Evolutionary conservation across 1,284 basidiomycete genomes (phyloP), one percentile per base, ranked within the genome.

Genomic region (Filobasidium uniguttulatum): DNA sequence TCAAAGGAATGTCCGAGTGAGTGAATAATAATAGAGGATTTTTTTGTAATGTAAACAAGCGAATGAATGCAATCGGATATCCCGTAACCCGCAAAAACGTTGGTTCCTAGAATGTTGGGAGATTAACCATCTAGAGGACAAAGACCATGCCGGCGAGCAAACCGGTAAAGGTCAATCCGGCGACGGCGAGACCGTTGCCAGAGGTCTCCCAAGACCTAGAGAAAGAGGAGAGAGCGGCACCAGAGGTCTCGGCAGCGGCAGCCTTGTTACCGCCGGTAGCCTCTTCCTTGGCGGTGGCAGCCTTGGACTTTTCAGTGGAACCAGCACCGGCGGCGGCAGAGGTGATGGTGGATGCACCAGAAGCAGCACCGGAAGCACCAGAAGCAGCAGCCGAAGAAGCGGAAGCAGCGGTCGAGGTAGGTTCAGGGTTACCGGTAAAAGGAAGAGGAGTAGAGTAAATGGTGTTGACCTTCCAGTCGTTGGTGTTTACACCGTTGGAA

Each of bases 131-230:
- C 31, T 67, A 68, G 38, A 67, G 57, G 7, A 64, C 25, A 53
- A 68, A 37, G 35, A 61, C 61, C 52, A 60, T 62, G 36, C 59
- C 64, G 48, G 61, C 65, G 33, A 60, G 60, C 28, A 63, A 17
- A 48, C 61, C 41, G 28, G 63, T 61, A 35, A 61, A 51, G 35
- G 43, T 44, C 12, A 47, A 25, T 14, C 48, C 40, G 33, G 44
- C 53, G 33, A 52, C 43, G 20, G 48, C 46, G 14, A 54, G 35
- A 41, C 38, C 15, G 22, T n/a, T 38, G 12, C 48, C 25, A 52
- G 46, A 35, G 31, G 41, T 44, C 30, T 22, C 30, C 28, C 31
- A 31, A 31, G 25, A 52, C 28, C 55, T 53, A 23, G 50, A 40
- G 25, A 52, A 46, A 33, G 48, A 49, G 17, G 57, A 49, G 23